A percentile compares a stretch with the other conserved stretches of the same genome.
Conservation (phyloP, 164 flowering plant genomes). For the Saururus chinensis region DNA sequence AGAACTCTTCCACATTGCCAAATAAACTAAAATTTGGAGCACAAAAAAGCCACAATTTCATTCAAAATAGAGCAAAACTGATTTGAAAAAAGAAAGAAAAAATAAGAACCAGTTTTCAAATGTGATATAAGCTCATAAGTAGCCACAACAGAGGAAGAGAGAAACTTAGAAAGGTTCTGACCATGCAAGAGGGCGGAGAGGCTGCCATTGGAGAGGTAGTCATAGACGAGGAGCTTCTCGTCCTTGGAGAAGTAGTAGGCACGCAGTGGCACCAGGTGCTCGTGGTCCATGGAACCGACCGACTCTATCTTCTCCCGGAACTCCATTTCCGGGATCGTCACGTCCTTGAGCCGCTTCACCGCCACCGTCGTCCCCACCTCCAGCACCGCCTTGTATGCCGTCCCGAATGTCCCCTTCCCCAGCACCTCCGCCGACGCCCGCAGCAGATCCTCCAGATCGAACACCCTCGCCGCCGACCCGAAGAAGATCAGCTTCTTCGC, state of each 20-base stretch:
- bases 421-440: conserved; percentile 80
- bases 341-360: conserved; percentile 90
- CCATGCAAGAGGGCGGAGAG: conserved; percentile 95
- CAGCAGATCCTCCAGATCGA: conserved; percentile 64
- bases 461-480: conserved; percentile 24
- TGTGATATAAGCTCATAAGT: not conserved
- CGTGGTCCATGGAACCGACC: conserved; percentile 57
- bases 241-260: conserved; percentile 67
- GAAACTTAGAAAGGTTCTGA: conserved; percentile 17
- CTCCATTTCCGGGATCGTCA: conserved; percentile 52
- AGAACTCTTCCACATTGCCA: no score
- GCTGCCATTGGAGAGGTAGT: conserved; percentile 93
- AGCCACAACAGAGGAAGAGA: not conserved
- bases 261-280: conserved; percentile 66
- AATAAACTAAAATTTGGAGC: no score
- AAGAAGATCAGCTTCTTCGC: conserved; percentile 44
- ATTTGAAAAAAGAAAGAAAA: no score
- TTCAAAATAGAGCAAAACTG: no score
- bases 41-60: no score
- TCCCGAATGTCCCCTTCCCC: conserved; percentile 78
- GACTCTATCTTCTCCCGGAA: conserved; percentile 66
- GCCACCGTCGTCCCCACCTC: conserved; percentile 57
- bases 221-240: conserved; percentile 88
- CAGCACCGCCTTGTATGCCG: conserved; percentile 67
- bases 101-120: no score